Conservation (phyloP, 2,329 filamentous ascomycete genomes). For the Salinomyces thailandicus region DNA sequence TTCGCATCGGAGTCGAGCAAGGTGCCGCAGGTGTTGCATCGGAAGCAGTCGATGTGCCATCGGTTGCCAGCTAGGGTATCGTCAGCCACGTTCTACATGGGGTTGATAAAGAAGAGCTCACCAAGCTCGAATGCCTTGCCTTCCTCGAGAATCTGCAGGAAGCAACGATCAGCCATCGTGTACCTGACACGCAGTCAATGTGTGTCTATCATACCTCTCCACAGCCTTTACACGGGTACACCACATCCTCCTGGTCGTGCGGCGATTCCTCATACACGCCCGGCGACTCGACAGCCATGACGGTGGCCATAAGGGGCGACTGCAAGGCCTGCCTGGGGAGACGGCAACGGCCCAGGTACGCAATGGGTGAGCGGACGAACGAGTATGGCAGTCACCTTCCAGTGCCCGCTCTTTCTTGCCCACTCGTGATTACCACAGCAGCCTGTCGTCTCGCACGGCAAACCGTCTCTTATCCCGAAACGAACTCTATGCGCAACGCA, state of each 20-base stretch:
- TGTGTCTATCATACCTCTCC: constrained; percentile 56
- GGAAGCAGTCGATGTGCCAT: constrained; percentile 12
- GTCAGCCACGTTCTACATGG: constrained; percentile 9
- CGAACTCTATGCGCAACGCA: too few species aligned
- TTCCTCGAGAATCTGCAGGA: constrained; percentile 79
- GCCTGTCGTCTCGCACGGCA: too few species aligned
- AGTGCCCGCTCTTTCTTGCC: too few species aligned
- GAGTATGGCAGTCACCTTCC: too few species aligned
- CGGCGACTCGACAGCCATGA: constrained; percentile 38
- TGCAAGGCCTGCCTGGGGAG: too few species aligned
- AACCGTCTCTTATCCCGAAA: too few species aligned
- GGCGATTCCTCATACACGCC: constrained; percentile 47
- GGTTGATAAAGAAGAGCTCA: too few species aligned
- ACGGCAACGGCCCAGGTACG: neutral
- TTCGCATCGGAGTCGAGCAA: constrained; percentile 97
- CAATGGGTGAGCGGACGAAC: too few species aligned
- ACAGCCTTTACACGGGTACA: constrained; percentile 83
- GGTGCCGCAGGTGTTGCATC: constrained; percentile 43
- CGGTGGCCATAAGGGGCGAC: too few species aligned
- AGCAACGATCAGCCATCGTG: neutral
- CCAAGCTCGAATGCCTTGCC: constrained; percentile 96
- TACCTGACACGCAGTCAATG: neutral
- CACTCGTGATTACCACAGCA: too few species aligned
- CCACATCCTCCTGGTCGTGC: constrained; percentile 67
- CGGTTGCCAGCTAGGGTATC: constrained; percentile 15